A percentile compares a stretch with the other conserved stretches of the same genome.
phyloP scores from a whole-genome alignment of 179 eudicot species.

The Actinidia arguta region DNA sequence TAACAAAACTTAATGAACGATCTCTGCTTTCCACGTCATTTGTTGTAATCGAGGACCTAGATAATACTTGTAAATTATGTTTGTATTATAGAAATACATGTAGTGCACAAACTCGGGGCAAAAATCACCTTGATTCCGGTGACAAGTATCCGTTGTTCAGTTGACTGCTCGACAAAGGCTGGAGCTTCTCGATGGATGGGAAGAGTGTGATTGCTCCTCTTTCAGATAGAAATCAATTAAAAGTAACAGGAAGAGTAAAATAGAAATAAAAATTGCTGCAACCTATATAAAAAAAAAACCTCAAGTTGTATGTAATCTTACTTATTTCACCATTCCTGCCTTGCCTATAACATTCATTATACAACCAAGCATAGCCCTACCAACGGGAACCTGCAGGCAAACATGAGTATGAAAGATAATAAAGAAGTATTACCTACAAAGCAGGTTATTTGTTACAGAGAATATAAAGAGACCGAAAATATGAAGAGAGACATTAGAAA shows the following conservation, averaged over 20 bases:
- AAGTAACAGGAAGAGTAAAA: not conserved
- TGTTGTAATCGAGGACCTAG: not conserved
- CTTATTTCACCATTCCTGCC: slow-evolving; percentile 70
- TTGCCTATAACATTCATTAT: slow-evolving; percentile 91
- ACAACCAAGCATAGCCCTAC: slow-evolving; percentile 90
- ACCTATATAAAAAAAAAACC: not conserved
- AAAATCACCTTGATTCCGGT: slow-evolving; percentile 82
- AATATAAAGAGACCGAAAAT: too few relatives aligned
- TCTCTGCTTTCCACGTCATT: not conserved
- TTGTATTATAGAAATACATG: not conserved
- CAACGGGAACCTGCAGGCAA: slow-evolving; percentile 70
- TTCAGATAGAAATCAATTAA: slow-evolving; percentile 12
- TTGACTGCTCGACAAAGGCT: slow-evolving; percentile 83
- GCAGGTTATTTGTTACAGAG: not conserved
- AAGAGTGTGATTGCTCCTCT: slow-evolving; percentile 73
- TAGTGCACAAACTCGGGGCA: not conserved
- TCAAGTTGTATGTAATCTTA: slow-evolving; percentile 28
- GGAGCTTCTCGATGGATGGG: slow-evolving; percentile 97
- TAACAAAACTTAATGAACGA: not conserved
- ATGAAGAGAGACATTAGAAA: not conserved
- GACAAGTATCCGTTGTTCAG: slow-evolving; percentile 84
- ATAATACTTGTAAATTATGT: not conserved
- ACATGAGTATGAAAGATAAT: not conserved
- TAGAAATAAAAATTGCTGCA: not conserved
- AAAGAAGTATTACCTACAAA: not conserved